Percentiles rank a stretch among this genome's conserved stretches.
Evolutionary conservation across 768 basidiomycete species (phyloP).

Genomic region (Termitomyces sp.): DNA sequence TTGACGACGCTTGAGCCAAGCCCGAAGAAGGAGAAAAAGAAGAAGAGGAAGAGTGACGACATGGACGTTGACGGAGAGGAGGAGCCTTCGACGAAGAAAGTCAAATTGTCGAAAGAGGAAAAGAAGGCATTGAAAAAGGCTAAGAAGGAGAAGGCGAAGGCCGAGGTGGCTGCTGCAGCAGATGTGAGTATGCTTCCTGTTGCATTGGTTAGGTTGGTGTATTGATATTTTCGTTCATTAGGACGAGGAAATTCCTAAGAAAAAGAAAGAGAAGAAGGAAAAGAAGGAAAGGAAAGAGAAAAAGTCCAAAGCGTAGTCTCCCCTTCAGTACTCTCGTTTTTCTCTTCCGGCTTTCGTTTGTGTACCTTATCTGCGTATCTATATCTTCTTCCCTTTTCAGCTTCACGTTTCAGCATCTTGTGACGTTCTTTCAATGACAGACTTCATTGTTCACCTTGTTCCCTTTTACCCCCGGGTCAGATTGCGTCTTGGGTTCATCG

Average conservation of each 20-base stretch:
- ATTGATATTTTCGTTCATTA: slow-evolving; percentile 5
- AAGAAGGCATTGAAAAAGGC: slow-evolving; percentile 82
- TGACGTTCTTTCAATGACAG: background rate
- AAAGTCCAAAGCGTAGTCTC: slow-evolving; percentile 22
- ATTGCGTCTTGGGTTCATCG: background rate
- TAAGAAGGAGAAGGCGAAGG: slow-evolving; percentile 59
- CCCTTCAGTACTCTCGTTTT: slow-evolving; percentile 10
- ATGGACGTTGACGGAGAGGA: slow-evolving; percentile 60
- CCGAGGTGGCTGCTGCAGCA: slow-evolving; percentile 34
- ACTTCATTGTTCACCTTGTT: too few relatives aligned
- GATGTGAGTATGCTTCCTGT: slow-evolving; percentile 26
- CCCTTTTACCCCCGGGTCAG: too few relatives aligned
- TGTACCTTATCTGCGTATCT: slow-evolving; percentile 5
- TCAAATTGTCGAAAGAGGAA: slow-evolving; percentile 78
- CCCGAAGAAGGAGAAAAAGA: slow-evolving; percentile 58
- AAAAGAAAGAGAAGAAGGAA: slow-evolving; percentile 55
- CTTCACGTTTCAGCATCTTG: background rate
- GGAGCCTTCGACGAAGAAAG: slow-evolving; percentile 58
- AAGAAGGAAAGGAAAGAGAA: slow-evolving; percentile 35
- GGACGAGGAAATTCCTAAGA: slow-evolving; percentile 25
- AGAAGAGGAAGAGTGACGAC: slow-evolving; percentile 60
- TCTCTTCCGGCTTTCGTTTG: slow-evolving; percentile 1
- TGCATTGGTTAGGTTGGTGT: background rate
- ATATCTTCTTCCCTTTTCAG: background rate
- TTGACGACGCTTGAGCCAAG: slow-evolving; percentile 57